phyloP scores from a whole-genome alignment of 208 protist species.

The Sergeia podlipaevii region DNA sequence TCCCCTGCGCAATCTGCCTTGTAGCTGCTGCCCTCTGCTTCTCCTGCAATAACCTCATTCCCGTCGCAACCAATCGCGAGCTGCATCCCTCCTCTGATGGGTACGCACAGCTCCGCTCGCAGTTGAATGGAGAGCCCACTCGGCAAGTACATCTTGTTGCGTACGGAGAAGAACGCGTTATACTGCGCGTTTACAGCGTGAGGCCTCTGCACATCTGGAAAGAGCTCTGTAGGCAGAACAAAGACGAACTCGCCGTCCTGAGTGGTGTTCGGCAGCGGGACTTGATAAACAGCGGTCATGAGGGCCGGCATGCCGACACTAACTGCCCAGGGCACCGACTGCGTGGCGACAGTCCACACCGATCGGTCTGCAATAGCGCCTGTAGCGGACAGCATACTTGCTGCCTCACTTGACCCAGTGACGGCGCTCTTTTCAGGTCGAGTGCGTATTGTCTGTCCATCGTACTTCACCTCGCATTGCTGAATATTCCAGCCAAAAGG shows the following conservation, averaged over 20 bases:
- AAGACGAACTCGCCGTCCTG: constrained; percentile 27
- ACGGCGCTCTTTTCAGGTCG: constrained; percentile 15
- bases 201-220: constrained; percentile 35
- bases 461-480: constrained; percentile 25
- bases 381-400: constrained; percentile 14
- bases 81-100: constrained; percentile 45
- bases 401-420: constrained; percentile 9
- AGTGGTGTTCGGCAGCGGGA: constrained; percentile 24
- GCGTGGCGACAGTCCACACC: constrained; percentile 36
- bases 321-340: constrained; percentile 61
- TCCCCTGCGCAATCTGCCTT: constrained; percentile 37
- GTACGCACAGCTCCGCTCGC: constrained; percentile 33
- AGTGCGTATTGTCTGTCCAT: constrained; percentile 18
- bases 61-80: constrained; percentile 2
- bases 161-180: constrained; percentile 28
- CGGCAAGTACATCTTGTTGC: constrained; percentile 13
- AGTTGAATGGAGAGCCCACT: constrained; percentile 20
- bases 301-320: constrained; percentile 33
- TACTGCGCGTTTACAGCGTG: constrained; percentile 35
- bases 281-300: constrained; percentile 48
- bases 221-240: constrained; percentile 40
- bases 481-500: constrained; percentile 52
- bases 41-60: not conserved
- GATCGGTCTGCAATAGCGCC: constrained; percentile 6
- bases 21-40: not conserved